These are phyloP conservation scores for Ustilago hordei DNA, from an alignment of 1,284 basidiomycete genomes.

Conservation along the genomic window DNA sequence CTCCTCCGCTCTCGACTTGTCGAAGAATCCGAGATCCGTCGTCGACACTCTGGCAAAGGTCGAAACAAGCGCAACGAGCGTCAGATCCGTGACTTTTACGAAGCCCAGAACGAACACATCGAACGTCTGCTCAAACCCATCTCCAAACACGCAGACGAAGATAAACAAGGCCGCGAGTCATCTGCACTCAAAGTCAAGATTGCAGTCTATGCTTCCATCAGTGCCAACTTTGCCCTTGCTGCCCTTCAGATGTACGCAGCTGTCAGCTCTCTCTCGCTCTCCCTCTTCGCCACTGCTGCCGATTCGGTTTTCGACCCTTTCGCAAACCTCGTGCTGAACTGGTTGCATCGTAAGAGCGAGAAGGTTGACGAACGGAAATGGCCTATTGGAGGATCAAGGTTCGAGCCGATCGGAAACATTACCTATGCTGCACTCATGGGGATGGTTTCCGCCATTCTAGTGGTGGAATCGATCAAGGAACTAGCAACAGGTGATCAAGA, in stretches of 20 bases:
- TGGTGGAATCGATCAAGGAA: constrained; percentile 83
- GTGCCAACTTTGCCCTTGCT: constrained; percentile 76
- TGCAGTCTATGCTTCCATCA: constrained; percentile 84
- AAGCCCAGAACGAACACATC: constrained; percentile 89
- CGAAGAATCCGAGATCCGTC: constrained; percentile 69
- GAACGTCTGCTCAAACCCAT: constrained; percentile 85
- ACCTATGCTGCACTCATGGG: constrained; percentile 77
- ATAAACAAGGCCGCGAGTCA: constrained; percentile 76
- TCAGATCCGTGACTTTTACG: constrained; percentile 78
- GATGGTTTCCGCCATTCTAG: constrained; percentile 84
- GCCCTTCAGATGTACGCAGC: constrained; percentile 78
- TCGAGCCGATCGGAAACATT: constrained; percentile 83
- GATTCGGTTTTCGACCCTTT: constrained; percentile 90
- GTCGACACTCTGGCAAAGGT: constrained; percentile 67
- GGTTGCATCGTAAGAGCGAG: constrained; percentile 81
- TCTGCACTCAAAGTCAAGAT: constrained; percentile 76
- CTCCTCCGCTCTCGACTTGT: constrained; percentile 70
- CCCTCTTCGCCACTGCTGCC: constrained; percentile 87
- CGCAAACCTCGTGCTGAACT: constrained; percentile 86
- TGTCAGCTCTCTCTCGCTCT: constrained; percentile 83
- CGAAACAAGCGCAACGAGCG: constrained; percentile 68
- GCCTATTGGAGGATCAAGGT: constrained; percentile 89
- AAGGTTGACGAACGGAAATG: constrained; percentile 83
- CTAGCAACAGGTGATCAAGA: constrained; percentile 76
- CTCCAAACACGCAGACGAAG: constrained; percentile 83